Conservation (phyloP, 768 basidiomycete species). For the Dendrothele bispora region DNA sequence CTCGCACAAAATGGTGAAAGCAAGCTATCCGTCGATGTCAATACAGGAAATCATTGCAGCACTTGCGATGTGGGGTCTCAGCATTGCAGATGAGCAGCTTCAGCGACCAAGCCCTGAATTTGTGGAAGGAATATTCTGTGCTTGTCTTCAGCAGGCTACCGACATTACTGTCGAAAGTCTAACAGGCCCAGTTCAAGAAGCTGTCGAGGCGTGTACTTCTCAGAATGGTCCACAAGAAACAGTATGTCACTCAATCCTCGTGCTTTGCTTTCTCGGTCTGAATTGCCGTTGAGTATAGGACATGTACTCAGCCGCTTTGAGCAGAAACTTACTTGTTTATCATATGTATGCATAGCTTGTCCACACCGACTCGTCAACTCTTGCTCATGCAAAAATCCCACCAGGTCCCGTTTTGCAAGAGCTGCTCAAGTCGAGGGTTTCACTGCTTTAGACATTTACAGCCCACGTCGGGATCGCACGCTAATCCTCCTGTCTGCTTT, state of each 20-base stretch:
- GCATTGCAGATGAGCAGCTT: constrained; percentile 68
- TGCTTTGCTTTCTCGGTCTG: constrained; percentile 3
- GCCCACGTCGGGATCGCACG: constrained; percentile 75
- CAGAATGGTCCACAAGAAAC: constrained; percentile 46
- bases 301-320: constrained; percentile 57
- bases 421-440: constrained; percentile 80
- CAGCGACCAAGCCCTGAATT: constrained; percentile 67
- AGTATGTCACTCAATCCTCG: background rate
- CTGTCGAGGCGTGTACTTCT: constrained; percentile 52
- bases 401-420: constrained; percentile 66
- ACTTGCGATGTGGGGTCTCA: constrained; percentile 68
- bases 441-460: constrained; percentile 67
- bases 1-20: constrained; percentile 47
- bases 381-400: constrained; percentile 4
- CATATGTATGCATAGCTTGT: constrained; percentile 53
- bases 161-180: constrained; percentile 59
- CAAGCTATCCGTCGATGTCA: constrained; percentile 66
- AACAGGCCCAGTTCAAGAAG: constrained; percentile 55
- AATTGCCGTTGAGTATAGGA: too few species aligned
- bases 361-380: background rate
- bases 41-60: constrained; percentile 62
- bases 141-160: constrained; percentile 73
- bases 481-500: constrained; percentile 79
- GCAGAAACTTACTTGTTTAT: constrained; percentile 63
- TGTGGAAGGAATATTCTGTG: constrained; percentile 66